Evolutionary conservation across 2,329 filamentous ascomycete genomes (phyloP), one percentile per base, ranked within the genome.

Genomic region (Domatiomyces globalis): DNA sequence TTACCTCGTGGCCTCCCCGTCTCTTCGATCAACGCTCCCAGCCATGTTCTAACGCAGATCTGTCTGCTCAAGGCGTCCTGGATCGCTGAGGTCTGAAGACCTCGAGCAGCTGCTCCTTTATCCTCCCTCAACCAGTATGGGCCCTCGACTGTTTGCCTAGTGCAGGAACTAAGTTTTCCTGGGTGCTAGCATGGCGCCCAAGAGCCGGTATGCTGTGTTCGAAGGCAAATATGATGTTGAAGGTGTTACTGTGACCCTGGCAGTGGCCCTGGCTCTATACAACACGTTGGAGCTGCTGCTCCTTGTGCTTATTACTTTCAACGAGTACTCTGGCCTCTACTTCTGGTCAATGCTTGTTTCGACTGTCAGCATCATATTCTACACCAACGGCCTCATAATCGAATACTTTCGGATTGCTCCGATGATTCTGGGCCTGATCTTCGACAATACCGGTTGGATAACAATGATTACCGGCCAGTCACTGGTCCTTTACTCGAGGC

Each of bases 381-480:
- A 65, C 55, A 60, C 60, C 4, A 44, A 65, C 54, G 53, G 55
- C 27, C 49, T 53, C 25, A 42, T 52, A 8, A 43, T 56, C 18
- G 47, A 51, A 36, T 56, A 53, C 44, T 54, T 56, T 19, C n/a
- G 49, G 20, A 43, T 25, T 1, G 12, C 17, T 4, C 25, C 44
- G 3, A 42, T 45, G 17, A 29, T 51, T 17, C 9, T 44, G 2
- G 54, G 48, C 1, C 65, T 69, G 3, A 69, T 70, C 4, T 56
- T 75, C 4, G 63, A 75, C 20, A 69, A 68, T n/a, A 54, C 81
- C 51, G 79, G 77, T 9, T 77, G 79, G 75, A 76, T 74, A 62
- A 59, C 66, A 1, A 80, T 82, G 76, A 73, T 83, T 0, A 79
- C 78, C 1, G 80, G 79, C 0, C 77, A 81, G 61, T 74, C 74